Evolutionary conservation across 1,284 basidiomycete genomes (phyloP), one percentile per base, ranked within the genome.

Genomic region (Fomitopsis palustris): DNA sequence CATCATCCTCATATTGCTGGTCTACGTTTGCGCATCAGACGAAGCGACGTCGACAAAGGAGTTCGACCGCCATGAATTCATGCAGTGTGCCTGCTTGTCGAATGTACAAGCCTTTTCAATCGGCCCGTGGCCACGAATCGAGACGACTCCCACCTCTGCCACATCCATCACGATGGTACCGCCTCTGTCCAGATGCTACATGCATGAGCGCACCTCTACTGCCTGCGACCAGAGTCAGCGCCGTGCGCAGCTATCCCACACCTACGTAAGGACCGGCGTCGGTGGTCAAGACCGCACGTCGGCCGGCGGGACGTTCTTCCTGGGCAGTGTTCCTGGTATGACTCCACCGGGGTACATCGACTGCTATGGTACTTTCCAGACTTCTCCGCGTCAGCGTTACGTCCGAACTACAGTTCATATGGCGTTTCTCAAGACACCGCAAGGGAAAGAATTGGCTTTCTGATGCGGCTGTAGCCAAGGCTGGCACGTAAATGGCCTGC

Each of bases 41-140:
- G 25, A 23, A 7, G 23, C 25, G 21, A 25, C 38, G 19, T n/a
- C n/a, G n/a, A n/a, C n/a, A n/a, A n/a, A n/a, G n/a, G n/a, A n/a
- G n/a, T n/a, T n/a, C n/a, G n/a, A n/a, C n/a, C n/a, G n/a, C n/a
- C 9, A 33, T 67, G 89, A 81, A 80, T 76, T 72, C 87, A 90
- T 45, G 75, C 72, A 3, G 71, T 69, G 21, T 74, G 66, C 31
- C 19, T 51, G 29, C 27, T 37, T 4, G 2, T 10, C 6, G 12
- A 37, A 37, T 37, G 35, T 37, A 37, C 8, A 37, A 37, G 35
- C 16, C 35, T 37, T 33, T 37, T 14, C 35, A 37, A 14, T 4
- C 12, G 8, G 35, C 35, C 7, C 16, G 35, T 47, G 45, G 45
- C 12, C 14, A 23, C 23, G 25, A 31, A 16, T 25, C 25, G 45